Evolutionary conservation across 768 basidiomycete genomes (phyloP), one percentile per base, ranked within the genome.

Genomic region (Suillus clintonianus): DNA sequence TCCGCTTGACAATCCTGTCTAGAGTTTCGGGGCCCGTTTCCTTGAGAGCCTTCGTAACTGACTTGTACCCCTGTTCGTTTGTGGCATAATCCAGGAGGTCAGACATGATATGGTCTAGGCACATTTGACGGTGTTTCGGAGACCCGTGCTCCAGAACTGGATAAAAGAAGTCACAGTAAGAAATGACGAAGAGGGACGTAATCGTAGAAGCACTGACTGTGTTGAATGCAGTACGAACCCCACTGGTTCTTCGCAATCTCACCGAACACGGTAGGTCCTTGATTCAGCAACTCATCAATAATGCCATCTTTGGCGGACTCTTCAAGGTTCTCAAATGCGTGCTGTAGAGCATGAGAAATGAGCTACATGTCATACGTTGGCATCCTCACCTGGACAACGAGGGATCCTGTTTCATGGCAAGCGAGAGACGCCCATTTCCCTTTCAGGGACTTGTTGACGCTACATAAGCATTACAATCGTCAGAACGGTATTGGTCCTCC

Each of bases 391-490:
- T 93, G 92, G 55, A 94, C 92, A 54, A 94, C 92, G 30, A 94
- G 83, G 22, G 92, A 94, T 9, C 93, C 93, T 0, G 93, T 95
- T 77, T 95, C 93, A 70, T 95, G 93, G 70, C 93, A 95, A 13
- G 93, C 93, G 50, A 95, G 83, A 11, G 91, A 85, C 0, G 93
- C 92, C 93, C 93, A 94, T 71, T 93, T 92, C 22, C 93, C 92
- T 69, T 91, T 90, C 66, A 95, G 79, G 0, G 93, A 91, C 68
- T 89, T 91, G 76, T 95, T 94, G 68, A 95, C 92, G 65, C 92
- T 94, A 68, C 0, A 60, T 27, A 7, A 62, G 19, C 36, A 60
- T 55, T 61, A 34, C n/a, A 48, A 56, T 39, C 13, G 36, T 62
- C 10, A 65, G 53, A n/a, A 60, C 10, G 24, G 39, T 19, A 41